phyloP scores from a whole-genome alignment of 2,329 filamentous ascomycete genomes.

The Bipolaris zeicola region DNA sequence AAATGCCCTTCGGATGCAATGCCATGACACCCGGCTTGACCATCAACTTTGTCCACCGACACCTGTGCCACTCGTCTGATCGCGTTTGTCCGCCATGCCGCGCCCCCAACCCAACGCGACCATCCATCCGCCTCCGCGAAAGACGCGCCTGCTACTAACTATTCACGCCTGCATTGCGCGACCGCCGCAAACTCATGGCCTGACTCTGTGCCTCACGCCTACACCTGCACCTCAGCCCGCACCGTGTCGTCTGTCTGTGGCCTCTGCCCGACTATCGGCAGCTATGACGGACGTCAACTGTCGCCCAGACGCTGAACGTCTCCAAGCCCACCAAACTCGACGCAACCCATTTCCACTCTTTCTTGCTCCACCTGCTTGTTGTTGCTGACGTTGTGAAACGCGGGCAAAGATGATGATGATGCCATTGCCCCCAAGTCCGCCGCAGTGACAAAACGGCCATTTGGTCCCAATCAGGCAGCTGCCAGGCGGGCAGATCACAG shows the following conservation, averaged over 20 bases:
- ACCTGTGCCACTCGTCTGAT: conserved; percentile 16
- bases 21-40: conserved; percentile 17
- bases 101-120: conserved; percentile 4
- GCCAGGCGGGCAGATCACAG: conserved; percentile 30
- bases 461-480: conserved; percentile 38
- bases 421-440: conserved; percentile 26
- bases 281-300: not conserved
- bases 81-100: conserved; percentile 14
- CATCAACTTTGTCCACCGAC: not conserved
- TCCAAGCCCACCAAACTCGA: conserved; percentile 22
- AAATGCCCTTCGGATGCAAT: conserved; percentile 11
- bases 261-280: not conserved
- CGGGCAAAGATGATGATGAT: conserved; percentile 24
- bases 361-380: conserved; percentile 3
- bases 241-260: not conserved
- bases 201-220: conserved; percentile 11
- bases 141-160: not conserved
- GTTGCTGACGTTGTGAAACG: conserved; percentile 31
- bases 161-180: conserved; percentile 15
- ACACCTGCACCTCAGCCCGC: not conserved
- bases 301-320: conserved; percentile 20
- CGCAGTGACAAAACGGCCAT: conserved; percentile 29
- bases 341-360: conserved; percentile 13
- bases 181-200: conserved; percentile 15
- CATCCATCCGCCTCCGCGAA: not conserved